Base-by-base conservation (phyloP, 164 flowering plant species). In the Dillenia suffruticosa region DNA sequence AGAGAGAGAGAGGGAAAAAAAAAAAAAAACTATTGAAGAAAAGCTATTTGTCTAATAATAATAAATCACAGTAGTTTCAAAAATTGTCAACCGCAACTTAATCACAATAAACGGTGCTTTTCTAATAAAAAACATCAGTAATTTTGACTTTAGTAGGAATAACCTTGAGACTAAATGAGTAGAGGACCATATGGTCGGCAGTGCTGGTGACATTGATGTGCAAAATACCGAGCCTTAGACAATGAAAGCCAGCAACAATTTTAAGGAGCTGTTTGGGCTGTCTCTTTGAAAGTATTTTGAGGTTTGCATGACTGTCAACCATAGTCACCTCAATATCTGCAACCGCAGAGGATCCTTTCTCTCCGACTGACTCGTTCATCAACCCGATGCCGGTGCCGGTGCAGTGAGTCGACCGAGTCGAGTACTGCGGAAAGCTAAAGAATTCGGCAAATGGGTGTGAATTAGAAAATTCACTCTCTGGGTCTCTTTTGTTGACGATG, bases 241-340 rank as follows among this genome's bases (percentile, higher is more conserved):
- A 60, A 54, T 87, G 96, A 22, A 92, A 71, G 2, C 80, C 88
- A 5, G 79, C 72, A 14, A 86, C 89, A 64, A 89, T 68, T 49
- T 83, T 85, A 63, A 87, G n/a, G 11, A 92, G 88, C 81, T 84
- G 96, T 44, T 74, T 74, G 0, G 90, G 86, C 40, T 76, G 70
- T 69, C 72, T 81, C 74, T 68, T 75, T 0, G 96, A 64, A 0
- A 82, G 79, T 49, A 92, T 77, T 72, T 89, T 89, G 49, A 89
- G 68, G 65, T 82, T 87, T 52, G 96, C 96, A 64, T 92, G 96
- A 74, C 81, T 83, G 65, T 92, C 97, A 57, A 81, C 90, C 90
- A 89, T 73, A n/a, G 82, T 87, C 64, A 92, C 97, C 70, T 92
- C 96, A 32, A 92, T 86, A 64, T 92, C 96, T 0, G 87, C 95